Evolutionary conservation across 768 basidiomycete genomes (phyloP).

Genomic region (Tulasnella sp.): DNA sequence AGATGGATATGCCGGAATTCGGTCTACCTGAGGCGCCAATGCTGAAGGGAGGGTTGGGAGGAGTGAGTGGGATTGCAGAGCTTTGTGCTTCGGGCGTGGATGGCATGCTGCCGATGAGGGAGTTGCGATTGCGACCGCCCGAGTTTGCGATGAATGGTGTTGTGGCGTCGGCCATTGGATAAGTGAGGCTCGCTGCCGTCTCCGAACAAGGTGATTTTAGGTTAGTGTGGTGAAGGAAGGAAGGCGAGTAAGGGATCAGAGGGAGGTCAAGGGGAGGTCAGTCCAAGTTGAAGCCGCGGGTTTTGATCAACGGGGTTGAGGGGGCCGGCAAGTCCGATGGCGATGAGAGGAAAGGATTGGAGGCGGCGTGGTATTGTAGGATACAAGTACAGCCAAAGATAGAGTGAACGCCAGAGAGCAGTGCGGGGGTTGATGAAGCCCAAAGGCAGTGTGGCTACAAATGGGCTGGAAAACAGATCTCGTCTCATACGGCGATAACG

Average conservation of each 20-base stretch:
- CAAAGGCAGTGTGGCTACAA: background rate
- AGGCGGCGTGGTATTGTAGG: background rate
- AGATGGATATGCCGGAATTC: background rate
- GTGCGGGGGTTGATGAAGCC: slow-evolving; percentile 3
- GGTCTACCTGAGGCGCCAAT: slow-evolving; percentile 12
- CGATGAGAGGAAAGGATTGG: background rate
- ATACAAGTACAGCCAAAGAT: background rate
- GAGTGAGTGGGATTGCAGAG: slow-evolving; percentile 6
- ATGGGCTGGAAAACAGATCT: too few species aligned
- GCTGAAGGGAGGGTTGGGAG: slow-evolving; percentile 17
- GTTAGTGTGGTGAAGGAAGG: too few species aligned
- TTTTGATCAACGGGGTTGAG: background rate
- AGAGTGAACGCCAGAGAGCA: background rate
- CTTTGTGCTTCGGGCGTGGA: background rate
- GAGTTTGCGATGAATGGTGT: background rate
- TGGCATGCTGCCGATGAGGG: slow-evolving; percentile 13
- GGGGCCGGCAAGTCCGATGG: background rate
- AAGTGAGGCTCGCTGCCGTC: too few species aligned
- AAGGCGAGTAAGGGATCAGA: slow-evolving; percentile 1
- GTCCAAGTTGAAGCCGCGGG: background rate
- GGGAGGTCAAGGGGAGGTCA: background rate
- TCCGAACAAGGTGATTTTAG: too few species aligned
- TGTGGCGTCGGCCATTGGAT: too few species aligned
- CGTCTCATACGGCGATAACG: too few species aligned
- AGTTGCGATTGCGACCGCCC: slow-evolving; percentile 14